phyloP scores from a whole-genome alignment of 345 rosid genomes.

The Garcia nutans region DNA sequence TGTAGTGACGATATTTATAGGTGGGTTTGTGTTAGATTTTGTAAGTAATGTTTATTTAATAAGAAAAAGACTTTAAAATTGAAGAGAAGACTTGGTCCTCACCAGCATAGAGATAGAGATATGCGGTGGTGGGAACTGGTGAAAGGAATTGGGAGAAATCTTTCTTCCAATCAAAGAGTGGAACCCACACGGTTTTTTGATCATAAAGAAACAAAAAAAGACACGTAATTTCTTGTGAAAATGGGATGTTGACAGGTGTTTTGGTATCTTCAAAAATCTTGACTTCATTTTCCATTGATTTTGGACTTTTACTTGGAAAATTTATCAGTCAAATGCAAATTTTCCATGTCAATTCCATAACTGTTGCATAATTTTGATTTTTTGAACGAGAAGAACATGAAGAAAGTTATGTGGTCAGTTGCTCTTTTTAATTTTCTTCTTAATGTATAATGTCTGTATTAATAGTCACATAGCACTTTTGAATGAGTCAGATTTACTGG shows the following conservation, averaged over 20 bases:
- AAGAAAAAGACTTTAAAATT: no score
- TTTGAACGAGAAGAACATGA: background rate
- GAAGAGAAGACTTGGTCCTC: background rate
- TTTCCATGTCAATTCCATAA: background rate
- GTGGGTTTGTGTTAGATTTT: background rate
- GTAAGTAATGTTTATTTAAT: background rate
- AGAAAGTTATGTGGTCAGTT: background rate
- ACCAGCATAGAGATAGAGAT: background rate
- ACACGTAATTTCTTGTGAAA: background rate
- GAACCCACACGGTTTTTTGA: constrained; percentile 52
- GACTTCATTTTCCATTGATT: constrained; percentile 19
- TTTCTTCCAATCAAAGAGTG: background rate
- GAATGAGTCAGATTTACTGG: constrained; percentile 10
- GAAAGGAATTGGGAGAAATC: no score
- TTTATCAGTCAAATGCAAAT: background rate
- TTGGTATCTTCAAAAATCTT: background rate
- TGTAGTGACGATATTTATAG: background rate
- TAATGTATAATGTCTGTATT: background rate
- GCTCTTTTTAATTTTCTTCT: background rate
- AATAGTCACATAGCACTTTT: background rate
- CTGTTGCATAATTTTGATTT: background rate
- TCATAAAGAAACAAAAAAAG: constrained; percentile 20
- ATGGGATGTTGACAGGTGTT: constrained; percentile 15
- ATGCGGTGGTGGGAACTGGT: background rate
- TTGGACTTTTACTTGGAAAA: constrained; percentile 44